phyloP scores from a whole-genome alignment of 139 green algal genomes.

The Chlorella sp. region DNA sequence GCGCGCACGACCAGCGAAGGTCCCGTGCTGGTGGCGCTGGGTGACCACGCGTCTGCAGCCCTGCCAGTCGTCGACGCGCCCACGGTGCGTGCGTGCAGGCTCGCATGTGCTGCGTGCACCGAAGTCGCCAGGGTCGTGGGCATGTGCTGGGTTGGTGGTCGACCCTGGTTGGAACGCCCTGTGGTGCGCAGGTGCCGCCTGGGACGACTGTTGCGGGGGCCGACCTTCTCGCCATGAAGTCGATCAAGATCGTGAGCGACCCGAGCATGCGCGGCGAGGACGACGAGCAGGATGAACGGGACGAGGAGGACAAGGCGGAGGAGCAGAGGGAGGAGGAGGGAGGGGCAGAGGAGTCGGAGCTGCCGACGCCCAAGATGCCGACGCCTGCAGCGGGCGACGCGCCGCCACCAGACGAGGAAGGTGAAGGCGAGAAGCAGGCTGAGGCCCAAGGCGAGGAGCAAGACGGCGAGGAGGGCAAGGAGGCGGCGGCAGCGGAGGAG shows the following conservation, averaged over 20 bases:
- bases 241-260: neutral
- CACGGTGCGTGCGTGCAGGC: no score
- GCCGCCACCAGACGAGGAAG: neutral
- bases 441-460: neutral
- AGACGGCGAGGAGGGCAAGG: neutral
- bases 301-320: neutral
- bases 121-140: no score
- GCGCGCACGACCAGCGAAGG: no score
- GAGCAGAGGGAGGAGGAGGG: neutral
- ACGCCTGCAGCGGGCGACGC: no score
- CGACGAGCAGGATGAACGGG: neutral
- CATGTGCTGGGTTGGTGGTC: no score
- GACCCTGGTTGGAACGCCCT: no score
- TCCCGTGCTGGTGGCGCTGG: no score
- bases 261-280: neutral
- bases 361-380: neutral
- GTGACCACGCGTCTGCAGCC: no score
- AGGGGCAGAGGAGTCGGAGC: neutral
- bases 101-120: no score
- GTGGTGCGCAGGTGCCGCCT: neutral
- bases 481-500: no score
- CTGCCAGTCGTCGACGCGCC: no score
- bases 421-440: neutral
- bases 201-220: neutral
- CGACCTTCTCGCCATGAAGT: neutral